Conservation (phyloP, 1,284 basidiomycete genomes). For the Cutaneotrichosporon sp. region DNA sequence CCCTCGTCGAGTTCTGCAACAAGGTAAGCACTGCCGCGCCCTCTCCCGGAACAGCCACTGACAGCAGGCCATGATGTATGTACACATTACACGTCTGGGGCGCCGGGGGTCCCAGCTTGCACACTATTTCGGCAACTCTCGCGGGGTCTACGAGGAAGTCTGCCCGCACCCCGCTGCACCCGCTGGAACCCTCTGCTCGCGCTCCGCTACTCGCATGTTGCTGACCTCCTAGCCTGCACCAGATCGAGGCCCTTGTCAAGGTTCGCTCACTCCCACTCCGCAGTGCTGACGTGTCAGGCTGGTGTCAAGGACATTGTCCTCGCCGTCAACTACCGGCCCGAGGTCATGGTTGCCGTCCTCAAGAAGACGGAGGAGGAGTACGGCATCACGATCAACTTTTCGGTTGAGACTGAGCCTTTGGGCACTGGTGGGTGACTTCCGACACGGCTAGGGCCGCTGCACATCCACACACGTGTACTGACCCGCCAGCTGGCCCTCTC, state of each 20-base stretch:
- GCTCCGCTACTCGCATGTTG: neutral
- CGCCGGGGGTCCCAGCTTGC: neutral
- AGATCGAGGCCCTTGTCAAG: constrained; percentile 59
- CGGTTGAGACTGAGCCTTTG: constrained; percentile 59
- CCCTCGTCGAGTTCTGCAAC: constrained; percentile 58
- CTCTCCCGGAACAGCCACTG: constrained; percentile 9
- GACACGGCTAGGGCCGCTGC: neutral
- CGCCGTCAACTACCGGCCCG: constrained; percentile 59
- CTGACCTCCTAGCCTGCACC: constrained; percentile 52
- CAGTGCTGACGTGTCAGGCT: constrained; percentile 45
- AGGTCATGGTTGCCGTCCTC: constrained; percentile 59
- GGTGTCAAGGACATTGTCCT: constrained; percentile 60
- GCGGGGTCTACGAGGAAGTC: neutral
- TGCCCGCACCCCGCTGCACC: neutral
- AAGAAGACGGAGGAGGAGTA: constrained; percentile 59
- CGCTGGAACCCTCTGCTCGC: neutral
- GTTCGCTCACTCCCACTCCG: constrained; percentile 32
- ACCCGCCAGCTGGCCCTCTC: constrained; percentile 55
- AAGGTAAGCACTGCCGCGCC: constrained; percentile 53
- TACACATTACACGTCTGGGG: constrained; percentile 5
- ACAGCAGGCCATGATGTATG: constrained; percentile 53
- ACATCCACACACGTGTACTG: neutral
- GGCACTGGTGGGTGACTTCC: constrained; percentile 53
- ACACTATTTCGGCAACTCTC: neutral
- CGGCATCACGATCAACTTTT: constrained; percentile 59